Evolutionary conservation across 345 rosid species (phyloP).

Genomic region (Lepidium africanum): DNA sequence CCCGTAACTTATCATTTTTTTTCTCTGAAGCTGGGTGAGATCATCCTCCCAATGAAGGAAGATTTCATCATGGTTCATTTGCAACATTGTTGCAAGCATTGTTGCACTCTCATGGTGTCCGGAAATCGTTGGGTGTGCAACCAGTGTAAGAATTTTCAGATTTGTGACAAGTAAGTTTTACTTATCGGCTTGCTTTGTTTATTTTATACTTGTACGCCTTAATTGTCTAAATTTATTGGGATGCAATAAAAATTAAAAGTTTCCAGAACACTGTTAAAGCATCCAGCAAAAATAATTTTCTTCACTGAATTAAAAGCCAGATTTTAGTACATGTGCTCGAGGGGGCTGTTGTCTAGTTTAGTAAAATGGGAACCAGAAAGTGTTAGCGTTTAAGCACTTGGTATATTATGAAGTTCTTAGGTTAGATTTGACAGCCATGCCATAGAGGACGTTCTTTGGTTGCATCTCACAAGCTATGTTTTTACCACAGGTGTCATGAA

Average conservation of each 20-base stretch:
- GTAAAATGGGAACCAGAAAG: not conserved
- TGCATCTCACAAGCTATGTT: constrained; percentile 17
- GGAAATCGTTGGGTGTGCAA: constrained; percentile 85
- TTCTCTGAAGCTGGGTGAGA: constrained; percentile 87
- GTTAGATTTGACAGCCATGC: not conserved
- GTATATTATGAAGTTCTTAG: not conserved
- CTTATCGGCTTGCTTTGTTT: not conserved
- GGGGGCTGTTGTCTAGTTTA: not conserved
- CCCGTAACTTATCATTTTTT: not conserved
- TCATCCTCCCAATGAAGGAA: constrained; percentile 94
- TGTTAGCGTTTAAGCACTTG: not conserved
- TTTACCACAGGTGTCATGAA: constrained; percentile 70
- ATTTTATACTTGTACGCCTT: not conserved
- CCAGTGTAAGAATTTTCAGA: constrained; percentile 87
- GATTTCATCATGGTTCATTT: constrained; percentile 99
- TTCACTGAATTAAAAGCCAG: not conserved
- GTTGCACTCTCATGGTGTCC: constrained; percentile 82
- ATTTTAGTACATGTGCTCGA: not conserved
- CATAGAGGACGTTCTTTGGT: not conserved
- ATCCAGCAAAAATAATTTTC: not conserved
- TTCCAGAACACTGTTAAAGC: not conserved
- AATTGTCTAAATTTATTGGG: not conserved
- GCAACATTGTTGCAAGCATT: constrained; percentile 87
- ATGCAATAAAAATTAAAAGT: not conserved
- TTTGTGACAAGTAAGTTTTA: constrained; percentile 76